phyloP scores from a whole-genome alignment of 345 rosid species.

The Ceriops decandra region DNA sequence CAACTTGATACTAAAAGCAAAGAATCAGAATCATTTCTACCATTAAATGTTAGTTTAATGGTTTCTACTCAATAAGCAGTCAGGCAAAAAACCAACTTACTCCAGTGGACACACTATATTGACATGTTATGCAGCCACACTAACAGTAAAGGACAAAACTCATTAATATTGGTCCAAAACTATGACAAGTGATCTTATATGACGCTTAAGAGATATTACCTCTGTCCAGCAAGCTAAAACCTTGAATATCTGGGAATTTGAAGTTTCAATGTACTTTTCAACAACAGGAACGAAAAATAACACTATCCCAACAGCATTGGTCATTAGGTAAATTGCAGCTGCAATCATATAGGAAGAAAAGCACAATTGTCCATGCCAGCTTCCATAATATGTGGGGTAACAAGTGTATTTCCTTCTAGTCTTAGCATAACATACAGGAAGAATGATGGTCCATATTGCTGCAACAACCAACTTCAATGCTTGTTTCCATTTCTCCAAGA shows the following conservation, averaged over 20 bases:
- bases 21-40: neutral
- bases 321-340: constrained; percentile 59
- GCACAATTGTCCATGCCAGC: constrained; percentile 83
- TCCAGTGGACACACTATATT: neutral
- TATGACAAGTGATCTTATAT: neutral
- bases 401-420: constrained; percentile 79
- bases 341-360: constrained; percentile 83
- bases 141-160: neutral
- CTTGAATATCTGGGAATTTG: constrained; percentile 59
- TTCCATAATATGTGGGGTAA: constrained; percentile 52
- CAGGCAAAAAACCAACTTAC: neutral
- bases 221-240: constrained; percentile 71
- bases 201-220: constrained; percentile 38
- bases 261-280: constrained; percentile 74
- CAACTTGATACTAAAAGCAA: neutral
- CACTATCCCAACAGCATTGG: constrained; percentile 73
- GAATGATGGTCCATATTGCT: constrained; percentile 73
- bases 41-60: neutral
- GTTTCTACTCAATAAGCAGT: neutral
- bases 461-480: constrained; percentile 63
- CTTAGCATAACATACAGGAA: constrained; percentile 66
- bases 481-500: constrained; percentile 56
- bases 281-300: constrained; percentile 81
- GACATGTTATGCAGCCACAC: neutral
- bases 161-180: neutral